Conservation (phyloP, 2,329 filamentous ascomycete genomes). For the Penicillium paneum region DNA sequence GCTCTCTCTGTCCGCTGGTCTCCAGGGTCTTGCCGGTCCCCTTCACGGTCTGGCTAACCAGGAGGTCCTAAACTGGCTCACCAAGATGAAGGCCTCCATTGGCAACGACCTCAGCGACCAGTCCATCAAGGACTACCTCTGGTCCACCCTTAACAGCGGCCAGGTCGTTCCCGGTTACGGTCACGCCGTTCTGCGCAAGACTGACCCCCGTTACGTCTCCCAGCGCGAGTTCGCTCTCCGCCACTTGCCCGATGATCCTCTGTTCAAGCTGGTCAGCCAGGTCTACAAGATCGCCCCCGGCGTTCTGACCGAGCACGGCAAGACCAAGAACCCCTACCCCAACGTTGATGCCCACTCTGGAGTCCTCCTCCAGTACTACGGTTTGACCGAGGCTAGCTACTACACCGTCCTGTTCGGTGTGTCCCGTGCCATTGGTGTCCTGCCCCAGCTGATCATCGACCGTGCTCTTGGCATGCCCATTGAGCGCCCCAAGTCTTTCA, state of each 20-base stretch:
- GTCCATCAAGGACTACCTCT: constrained; percentile 97
- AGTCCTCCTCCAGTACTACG: constrained; percentile 99
- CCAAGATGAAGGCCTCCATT: constrained; percentile 94
- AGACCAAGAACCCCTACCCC: constrained; percentile 99
- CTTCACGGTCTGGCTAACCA: constrained; percentile 99
- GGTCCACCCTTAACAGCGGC: constrained; percentile 91
- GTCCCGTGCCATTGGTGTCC: constrained; percentile 93
- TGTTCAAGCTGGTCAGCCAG: constrained; percentile 99
- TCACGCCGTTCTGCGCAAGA: constrained; percentile 99
- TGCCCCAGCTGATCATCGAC: constrained; percentile 99
- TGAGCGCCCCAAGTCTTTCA: constrained; percentile 98
- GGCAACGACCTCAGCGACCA: constrained; percentile 94
- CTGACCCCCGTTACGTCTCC: constrained; percentile 96
- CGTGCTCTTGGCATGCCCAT: constrained; percentile 95
- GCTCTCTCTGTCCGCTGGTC: constrained; percentile 91
- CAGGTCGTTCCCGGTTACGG: constrained; percentile 98
- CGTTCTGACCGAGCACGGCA: constrained; percentile 98
- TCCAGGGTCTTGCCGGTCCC: constrained; percentile 96
- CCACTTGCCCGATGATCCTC: constrained; percentile 93
- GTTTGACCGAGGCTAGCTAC: constrained; percentile 97
- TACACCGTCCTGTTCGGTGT: constrained; percentile 99
- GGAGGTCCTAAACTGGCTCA: constrained; percentile 98
- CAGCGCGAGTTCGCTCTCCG: constrained; percentile 95
- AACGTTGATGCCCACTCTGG: constrained; percentile 99
- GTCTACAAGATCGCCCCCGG: constrained; percentile 99